phyloP scores from a whole-genome alignment of 495 filamentous ascomycete species.

The Rostrohypoxylon terebratum region DNA sequence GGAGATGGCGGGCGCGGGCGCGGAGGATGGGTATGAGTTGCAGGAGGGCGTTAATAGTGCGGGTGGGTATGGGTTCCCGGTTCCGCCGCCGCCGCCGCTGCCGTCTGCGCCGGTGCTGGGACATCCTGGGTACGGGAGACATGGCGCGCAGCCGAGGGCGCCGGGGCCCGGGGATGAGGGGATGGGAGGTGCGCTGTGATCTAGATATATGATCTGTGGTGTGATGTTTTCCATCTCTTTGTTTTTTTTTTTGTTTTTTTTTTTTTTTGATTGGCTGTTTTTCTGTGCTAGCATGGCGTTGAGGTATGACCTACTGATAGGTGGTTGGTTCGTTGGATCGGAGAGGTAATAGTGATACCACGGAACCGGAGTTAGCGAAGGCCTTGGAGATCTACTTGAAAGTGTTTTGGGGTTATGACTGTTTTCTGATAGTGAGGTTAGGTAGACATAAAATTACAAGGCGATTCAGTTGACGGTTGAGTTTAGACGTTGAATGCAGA shows the following conservation, averaged over 20 bases:
- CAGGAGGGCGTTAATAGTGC: slow-evolving; percentile 47
- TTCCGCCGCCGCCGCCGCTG: slow-evolving; percentile 15
- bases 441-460: neutral
- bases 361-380: slow-evolving; percentile 6
- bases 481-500: neutral
- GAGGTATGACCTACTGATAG: neutral
- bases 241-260: neutral
- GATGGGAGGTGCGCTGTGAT: slow-evolving; percentile 10
- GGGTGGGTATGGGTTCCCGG: slow-evolving; percentile 28
- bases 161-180: neutral
- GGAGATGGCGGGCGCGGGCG: too few species aligned
- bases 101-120: slow-evolving; percentile 38
- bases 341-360: slow-evolving; percentile 23
- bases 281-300: slow-evolving; percentile 39
- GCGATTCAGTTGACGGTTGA: neutral
- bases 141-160: slow-evolving; percentile 26
- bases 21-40: slow-evolving; percentile 46
- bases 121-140: slow-evolving; percentile 49
- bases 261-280: neutral
- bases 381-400: neutral
- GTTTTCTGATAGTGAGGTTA: neutral
- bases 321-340: neutral
- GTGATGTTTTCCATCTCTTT: too few species aligned
- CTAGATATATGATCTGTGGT: too few species aligned
- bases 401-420: neutral